phyloP scores from a whole-genome alignment of 768 basidiomycete species.

The Tephrocybe sp. region DNA sequence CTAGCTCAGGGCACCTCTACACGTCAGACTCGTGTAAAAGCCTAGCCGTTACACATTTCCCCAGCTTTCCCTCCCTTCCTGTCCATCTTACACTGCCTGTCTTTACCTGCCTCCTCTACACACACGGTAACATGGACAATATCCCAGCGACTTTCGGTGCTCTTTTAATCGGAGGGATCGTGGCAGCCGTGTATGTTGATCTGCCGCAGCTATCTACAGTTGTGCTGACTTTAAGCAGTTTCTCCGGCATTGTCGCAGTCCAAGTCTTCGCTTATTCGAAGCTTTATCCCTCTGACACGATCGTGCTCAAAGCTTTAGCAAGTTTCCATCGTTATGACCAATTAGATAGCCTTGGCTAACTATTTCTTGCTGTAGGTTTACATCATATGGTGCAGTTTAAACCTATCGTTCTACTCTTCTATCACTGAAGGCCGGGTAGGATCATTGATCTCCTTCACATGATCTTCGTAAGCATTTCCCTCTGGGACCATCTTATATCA shows the following conservation, averaged over 20 bases:
- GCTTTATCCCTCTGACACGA: slow-evolving; percentile 30
- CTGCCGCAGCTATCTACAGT: background rate
- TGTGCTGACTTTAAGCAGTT: slow-evolving; percentile 19
- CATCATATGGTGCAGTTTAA: slow-evolving; percentile 23
- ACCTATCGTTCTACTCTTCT: background rate
- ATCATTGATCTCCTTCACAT: slow-evolving; percentile 34
- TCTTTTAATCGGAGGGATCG: slow-evolving; percentile 36
- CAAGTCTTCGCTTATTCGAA: slow-evolving; percentile 40
- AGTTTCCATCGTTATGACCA: slow-evolving; percentile 5
- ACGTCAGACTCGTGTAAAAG: no score
- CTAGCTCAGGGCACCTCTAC: no score
- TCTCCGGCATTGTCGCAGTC: slow-evolving; percentile 38
- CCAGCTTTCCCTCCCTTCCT: no score
- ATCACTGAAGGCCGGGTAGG: slow-evolving; percentile 9
- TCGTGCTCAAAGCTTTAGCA: slow-evolving; percentile 30
- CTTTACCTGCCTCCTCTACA: no score
- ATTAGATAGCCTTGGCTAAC: background rate
- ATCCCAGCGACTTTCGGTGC: slow-evolving; percentile 36
- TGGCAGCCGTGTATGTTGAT: slow-evolving; percentile 34
- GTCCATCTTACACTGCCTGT: no score
- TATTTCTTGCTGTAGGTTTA: slow-evolving; percentile 17
- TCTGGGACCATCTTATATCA: slow-evolving; percentile 40
- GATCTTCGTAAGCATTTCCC: slow-evolving; percentile 29
- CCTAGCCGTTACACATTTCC: no score
- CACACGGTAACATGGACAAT: slow-evolving; percentile 16